Evolutionary conservation across 2,329 filamentous ascomycete species (phyloP), one percentile per base, ranked within the genome.

Genomic region (Hypoxylon sp.): DNA sequence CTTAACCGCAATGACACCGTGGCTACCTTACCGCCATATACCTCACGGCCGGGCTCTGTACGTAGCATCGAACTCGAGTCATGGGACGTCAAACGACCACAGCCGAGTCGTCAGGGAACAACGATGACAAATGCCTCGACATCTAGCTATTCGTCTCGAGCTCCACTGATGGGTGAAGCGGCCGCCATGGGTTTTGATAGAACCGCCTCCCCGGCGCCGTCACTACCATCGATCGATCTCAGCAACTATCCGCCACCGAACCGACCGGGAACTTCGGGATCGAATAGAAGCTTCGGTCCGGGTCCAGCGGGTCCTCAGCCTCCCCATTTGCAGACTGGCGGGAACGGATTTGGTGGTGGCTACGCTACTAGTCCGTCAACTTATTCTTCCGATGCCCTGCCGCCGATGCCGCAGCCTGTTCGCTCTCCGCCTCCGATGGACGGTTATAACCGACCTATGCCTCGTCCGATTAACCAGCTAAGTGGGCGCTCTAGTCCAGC

Each of bases 81-180:
- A 43, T 78, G 84, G 64, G 84, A 82, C 69, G 84, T 83, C 68
- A 83, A 82, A 75, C 83, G 79, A 56, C 84, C 81, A 39, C 68
- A 79, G 63, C 80, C 78, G 70, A 72, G 81, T 65, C 77, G 84
- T 74, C 68, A 71, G 51, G 67, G 61, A 3, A 75, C 73, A 26
- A 76, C 76, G 77, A 75, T 78, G 54, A 91, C 90, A 0, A 81
- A 84, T 64, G 79, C 80, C 17, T 89, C 89, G 0, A 78, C 77
- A 28, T 80, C 80, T n/a, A 91, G 84, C 72, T 90, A 87, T 72
- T 85, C 83, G 11, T 88, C 89, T 2, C 86, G 89, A 63, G 84
- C 86, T 6, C 87, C 90, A 0, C 81, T 92, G 5, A 77, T 91
- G 37, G 77, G 79, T 17, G 81, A 85, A 62, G 87, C 88, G 5